These are phyloP conservation scores for Chamaenerion angustifolium DNA, from an alignment of 345 rosid species.

Conservation along the genomic window DNA sequence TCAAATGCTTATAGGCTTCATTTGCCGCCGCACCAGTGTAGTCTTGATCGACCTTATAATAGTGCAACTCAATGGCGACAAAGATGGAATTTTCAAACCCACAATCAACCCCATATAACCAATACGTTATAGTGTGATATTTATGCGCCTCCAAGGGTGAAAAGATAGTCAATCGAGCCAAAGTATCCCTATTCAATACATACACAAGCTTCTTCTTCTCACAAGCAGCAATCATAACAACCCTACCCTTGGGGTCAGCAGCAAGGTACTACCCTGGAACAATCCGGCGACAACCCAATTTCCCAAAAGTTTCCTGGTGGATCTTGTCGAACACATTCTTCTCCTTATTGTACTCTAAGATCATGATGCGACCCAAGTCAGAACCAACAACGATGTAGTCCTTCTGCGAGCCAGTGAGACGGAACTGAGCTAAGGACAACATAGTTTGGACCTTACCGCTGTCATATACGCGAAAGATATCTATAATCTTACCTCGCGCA, in stretches of 20 bases:
- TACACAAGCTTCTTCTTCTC: conserved; percentile 95
- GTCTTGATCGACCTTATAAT: conserved; percentile 88
- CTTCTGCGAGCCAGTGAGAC: conserved; percentile 84
- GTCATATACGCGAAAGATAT: conserved; percentile 84
- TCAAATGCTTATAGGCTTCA: conserved; percentile 94
- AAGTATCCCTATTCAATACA: conserved; percentile 89
- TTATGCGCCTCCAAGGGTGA: conserved; percentile 97
- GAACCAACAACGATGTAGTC: conserved; percentile 95
- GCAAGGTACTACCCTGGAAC: conserved; percentile 96
- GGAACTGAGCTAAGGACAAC: conserved; percentile 74
- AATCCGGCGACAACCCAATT: conserved; percentile 85
- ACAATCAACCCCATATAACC: conserved; percentile 82
- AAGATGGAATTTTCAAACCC: conserved; percentile 92
- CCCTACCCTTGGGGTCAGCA: conserved; percentile 87
- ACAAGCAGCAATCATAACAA: conserved; percentile 89
- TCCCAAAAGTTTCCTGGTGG: conserved; percentile 94
- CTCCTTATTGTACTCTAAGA: conserved; percentile 76
- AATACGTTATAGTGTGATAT: conserved; percentile 77
- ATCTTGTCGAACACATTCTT: conserved; percentile 74
- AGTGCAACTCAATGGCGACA: conserved; percentile 91
- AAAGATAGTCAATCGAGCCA: conserved; percentile 82
- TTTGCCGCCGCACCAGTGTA: conserved; percentile 71
- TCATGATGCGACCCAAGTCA: conserved; percentile 91
- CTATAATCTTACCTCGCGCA: conserved; percentile 89
- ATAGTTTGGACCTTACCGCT: conserved; percentile 84